Evolutionary conservation across 805 yeast species (phyloP).

Genomic region (Candida succiphila): DNA sequence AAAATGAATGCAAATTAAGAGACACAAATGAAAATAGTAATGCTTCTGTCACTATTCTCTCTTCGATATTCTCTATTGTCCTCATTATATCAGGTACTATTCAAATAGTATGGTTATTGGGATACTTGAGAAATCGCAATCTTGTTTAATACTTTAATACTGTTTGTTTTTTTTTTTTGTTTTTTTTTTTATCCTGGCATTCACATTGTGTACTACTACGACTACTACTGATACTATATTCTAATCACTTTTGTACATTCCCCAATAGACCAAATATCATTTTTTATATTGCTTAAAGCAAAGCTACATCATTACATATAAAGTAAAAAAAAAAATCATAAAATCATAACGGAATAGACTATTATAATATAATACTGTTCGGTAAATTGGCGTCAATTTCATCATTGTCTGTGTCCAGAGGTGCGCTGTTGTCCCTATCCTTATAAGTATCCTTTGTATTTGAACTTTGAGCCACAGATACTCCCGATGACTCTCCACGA

Average conservation of each 20-base stretch:
- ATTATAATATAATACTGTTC: conserved; percentile 21
- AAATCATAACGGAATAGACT: no score
- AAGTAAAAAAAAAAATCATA: no score
- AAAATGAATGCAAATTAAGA: conserved; percentile 14
- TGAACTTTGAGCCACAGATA: no score
- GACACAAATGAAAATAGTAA: conserved; percentile 18
- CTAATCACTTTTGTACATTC: no score
- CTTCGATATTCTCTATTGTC: conserved; percentile 6
- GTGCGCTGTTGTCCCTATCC: background rate
- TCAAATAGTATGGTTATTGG: conserved; percentile 15
- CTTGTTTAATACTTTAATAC: background rate
- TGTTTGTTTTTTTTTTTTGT: no score
- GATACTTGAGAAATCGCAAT: conserved; percentile 8
- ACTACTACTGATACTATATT: no score
- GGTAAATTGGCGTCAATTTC: conserved; percentile 25
- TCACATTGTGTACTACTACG: no score
- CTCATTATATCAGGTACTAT: conserved; percentile 7
- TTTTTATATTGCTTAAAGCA: no score
- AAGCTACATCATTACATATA: no score
- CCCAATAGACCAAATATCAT: no score
- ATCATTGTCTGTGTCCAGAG: conserved; percentile 27
- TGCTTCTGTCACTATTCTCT: conserved; percentile 7
- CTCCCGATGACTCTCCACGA: no score
- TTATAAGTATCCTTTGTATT: background rate
- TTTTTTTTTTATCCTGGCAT: no score